Evolutionary conservation across 192 early-diverging fungal species (phyloP).

Genomic region (Phycomyces blakesleeanus): DNA sequence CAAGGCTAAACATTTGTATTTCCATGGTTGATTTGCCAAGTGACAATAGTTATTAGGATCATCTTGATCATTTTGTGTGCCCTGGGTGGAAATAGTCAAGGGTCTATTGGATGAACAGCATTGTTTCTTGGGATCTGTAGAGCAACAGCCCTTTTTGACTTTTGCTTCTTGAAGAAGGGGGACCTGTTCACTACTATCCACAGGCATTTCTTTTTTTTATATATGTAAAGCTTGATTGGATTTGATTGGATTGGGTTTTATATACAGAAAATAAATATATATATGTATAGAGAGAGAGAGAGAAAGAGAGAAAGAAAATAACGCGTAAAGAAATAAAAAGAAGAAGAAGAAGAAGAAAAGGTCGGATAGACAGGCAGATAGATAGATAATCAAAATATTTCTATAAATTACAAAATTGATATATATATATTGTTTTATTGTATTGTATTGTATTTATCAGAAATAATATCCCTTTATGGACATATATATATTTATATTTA

Average conservation of each 20-base stretch:
- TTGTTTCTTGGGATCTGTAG: conserved; percentile 6
- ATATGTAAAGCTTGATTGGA: neutral
- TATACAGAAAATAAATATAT: neutral
- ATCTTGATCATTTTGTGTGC: neutral
- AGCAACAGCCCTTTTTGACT: neutral
- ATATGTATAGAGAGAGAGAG: too few relatives aligned
- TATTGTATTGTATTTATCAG: too few relatives aligned
- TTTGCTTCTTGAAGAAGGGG: conserved; percentile 8
- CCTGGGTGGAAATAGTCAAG: neutral
- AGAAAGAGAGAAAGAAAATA: neutral
- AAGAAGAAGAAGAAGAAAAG: conserved; percentile 8
- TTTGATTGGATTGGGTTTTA: too few relatives aligned
- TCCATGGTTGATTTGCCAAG: conserved; percentile 35
- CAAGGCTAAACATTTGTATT: conserved; percentile 55
- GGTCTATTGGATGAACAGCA: conserved; percentile 10
- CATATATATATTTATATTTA: too few relatives aligned
- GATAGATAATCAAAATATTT: neutral
- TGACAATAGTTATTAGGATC: conserved; percentile 7
- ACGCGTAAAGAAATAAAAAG: conserved; percentile 6
- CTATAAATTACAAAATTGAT: too few relatives aligned
- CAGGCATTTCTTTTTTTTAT: conserved; percentile 4
- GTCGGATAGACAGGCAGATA: neutral
- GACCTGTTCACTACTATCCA: neutral
- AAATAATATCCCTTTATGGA: too few relatives aligned
- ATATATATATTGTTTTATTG: too few relatives aligned